A percentile compares a stretch with the other conserved stretches of the same genome.
Conservation (phyloP, 257 asterid genomes). For the Forsythia viridissima region DNA sequence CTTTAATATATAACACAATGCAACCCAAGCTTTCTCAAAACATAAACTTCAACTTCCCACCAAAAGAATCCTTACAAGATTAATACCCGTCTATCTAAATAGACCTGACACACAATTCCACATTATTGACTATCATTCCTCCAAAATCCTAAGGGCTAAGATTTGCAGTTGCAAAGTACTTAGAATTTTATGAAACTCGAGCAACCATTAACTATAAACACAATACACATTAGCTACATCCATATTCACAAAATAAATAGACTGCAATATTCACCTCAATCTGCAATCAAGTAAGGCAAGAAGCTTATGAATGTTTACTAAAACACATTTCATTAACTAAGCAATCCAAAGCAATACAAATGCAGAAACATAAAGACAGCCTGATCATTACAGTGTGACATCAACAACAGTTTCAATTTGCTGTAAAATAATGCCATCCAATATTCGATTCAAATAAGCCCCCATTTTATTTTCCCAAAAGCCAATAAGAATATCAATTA, state of each 20-base stretch:
- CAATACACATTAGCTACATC: not conserved
- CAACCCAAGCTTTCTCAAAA: not conserved
- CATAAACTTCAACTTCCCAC: not conserved
- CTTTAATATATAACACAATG: not conserved
- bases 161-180: not conserved
- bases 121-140: not conserved
- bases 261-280: not conserved
- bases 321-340: not conserved
- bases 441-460: slow-evolving; percentile 13
- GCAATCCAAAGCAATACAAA: not conserved
- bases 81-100: not conserved
- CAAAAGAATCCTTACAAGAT: not conserved
- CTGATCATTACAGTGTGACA: not conserved
- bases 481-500: slow-evolving; percentile 10
- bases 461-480: too few species aligned
- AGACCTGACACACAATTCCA: not conserved
- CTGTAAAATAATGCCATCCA: slow-evolving; percentile 12
- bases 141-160: not conserved
- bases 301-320: not conserved
- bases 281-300: not conserved
- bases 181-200: not conserved
- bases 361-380: not conserved
- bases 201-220: not conserved
- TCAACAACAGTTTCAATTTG: not conserved
- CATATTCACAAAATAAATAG: not conserved